Evolutionary conservation across 345 rosid genomes (phyloP), one percentile per base, ranked within the genome.

Genomic region (Lumnitzera racemosa): DNA sequence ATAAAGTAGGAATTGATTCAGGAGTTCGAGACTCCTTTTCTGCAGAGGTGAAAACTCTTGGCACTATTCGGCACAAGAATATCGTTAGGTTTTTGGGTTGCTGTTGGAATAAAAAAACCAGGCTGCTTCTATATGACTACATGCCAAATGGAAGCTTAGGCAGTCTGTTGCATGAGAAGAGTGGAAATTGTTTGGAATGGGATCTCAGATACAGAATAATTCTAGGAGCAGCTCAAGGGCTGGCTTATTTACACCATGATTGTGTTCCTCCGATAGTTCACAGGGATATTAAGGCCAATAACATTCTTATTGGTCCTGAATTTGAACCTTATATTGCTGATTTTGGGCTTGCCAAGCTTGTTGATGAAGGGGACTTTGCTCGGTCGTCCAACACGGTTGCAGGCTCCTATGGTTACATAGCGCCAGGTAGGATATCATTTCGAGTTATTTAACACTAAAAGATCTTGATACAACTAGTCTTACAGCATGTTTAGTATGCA

Each of bases 321-420:
- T 87, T 82, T 55, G 96, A 92, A 58, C 82, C 98, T 27, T 89
- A 87, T 49, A 88, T 92, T 13, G 96, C 96, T 58, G 97, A 92
- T 71, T 92, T 92, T 6, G 98, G 97, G 8, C 76, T 85, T 0
- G 97, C 98, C 23, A 92, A 89, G 81, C 85, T 92, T 52, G 87
- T 87, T 13, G 96, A 80, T 7, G 84, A 81, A 69, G 81, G 87
- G 7, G 85, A 87, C 27, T 83, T 86, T 6, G 83, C 90, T 46
- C 79, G 85, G 53, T 89, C 98, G 58, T 87, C 96, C 64, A 89
- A 83, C 64, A 91, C 95, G 6, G 82, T 94, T 52, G 96, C 97
- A 12, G 97, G 99, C 57, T 90, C 97, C 14, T 94, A 85, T 60
- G 97, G 99, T 54, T 92, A 92, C 78, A 94, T 94, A 46, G 96